Evolutionary conservation across 2,329 filamentous ascomycete genomes (phyloP), one percentile per base, ranked within the genome.

Genomic region (Cercospora canescens): DNA sequence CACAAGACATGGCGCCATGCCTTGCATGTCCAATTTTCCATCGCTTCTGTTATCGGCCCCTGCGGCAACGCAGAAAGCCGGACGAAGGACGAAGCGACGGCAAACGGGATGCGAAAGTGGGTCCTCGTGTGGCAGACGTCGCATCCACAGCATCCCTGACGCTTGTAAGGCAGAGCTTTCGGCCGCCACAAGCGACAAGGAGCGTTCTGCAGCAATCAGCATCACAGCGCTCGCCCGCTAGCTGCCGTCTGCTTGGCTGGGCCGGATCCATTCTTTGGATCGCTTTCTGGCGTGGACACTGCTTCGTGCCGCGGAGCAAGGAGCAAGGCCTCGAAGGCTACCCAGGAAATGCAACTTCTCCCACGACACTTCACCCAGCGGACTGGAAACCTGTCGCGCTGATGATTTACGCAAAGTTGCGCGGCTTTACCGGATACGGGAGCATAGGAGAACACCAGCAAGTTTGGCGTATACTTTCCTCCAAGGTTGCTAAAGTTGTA

Each of bases 401-500:
- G 45, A 52, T 52, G 45, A 28, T 52, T 26, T 52, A 28, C 7
- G 28, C 52, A 21, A 35, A 34, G 28, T 32, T 56, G 30, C 52
- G 50, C 30, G 50, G 50, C 50, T 32, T 28, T n/a, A 9, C 26
- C 50, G 48, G 59, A 55, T 32, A 26, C 24, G 59, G 59, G 48
- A 30, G 41, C 41, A 18, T 45, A 34, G 48, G 32, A 37, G 26
- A 56, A 35, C 60, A 41, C 50, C 60, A 62, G 12, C 60, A 39
- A 26, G 35, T 41, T 35, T 65, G 62, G 63, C 63, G 63, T 28
- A 14, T 65, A 26, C 63, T 65, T 16, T 59, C 66, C 12, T 62
- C 66, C 12, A 67, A 67, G 54, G 50, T 59, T 34, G 59, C 61
- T 21, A 67, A 62, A 48, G 35, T 67, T 18, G 59, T 57, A 59